Base-by-base conservation (phyloP, 441 rosid species). In the Pelargonium cotyledonis region DNA sequence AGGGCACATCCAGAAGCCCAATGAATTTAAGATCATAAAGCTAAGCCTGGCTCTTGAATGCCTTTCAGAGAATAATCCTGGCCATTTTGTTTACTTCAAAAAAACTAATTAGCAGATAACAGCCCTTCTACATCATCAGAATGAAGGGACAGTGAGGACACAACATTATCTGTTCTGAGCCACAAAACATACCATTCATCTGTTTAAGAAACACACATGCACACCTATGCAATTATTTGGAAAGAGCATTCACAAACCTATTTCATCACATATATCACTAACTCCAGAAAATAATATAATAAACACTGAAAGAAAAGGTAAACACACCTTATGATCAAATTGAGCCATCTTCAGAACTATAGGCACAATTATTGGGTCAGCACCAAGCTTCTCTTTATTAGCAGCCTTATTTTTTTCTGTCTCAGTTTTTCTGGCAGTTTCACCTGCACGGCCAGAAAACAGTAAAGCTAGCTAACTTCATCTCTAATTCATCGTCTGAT, bases 271-370 rank as follows among this genome's bases (percentile, higher is more conserved):
- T 57, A 57, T 19, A 57, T 57, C 8, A 57, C 0, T 8, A 57
- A 57, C 12, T 19, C 21, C 4, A 57, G 21, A 57, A 57, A 57
- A 18, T 6, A 18, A 18, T 57, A 23, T 11, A 63, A 41, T 21
- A 38, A 44, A 76, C 67, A 70, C 51, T 70, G 60, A 68, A 73
- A 73, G 67, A 23, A 41, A 31, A 64, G 19, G 55, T 16, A 44
- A 18, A 15, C 69, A 68, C 60, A 95, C 99, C 96, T 92, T 87
- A 72, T 95, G 99, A 74, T 95, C 97, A 66, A 95, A 95, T 78
- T 88, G 92, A 63, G 92, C 85, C 99, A 95, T 95, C 85, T 88
- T 92, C 65, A 92, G 78, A 68, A 92, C 89, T 70, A 92, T 86
- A 57, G 99, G 96, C 72, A 95, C 77, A 62, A 95, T 80, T 73